Conservation (phyloP, 106 monocot species). For the Dioscorea alata region DNA sequence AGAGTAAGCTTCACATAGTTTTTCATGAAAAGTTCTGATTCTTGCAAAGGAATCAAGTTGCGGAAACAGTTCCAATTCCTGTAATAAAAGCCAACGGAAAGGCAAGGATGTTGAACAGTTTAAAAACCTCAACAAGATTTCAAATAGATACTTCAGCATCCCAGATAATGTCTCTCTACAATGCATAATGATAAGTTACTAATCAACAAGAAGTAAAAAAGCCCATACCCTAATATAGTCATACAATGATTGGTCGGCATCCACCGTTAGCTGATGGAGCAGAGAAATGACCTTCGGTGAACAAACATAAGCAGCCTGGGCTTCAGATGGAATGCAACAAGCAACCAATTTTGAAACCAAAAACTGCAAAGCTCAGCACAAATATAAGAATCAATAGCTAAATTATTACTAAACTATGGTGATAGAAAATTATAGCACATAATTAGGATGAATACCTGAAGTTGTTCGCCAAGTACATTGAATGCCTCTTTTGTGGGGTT, state of each 20-base stretch:
- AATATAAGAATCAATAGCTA: neutral
- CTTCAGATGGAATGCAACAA: slow-evolving; percentile 48
- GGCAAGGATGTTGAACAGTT: neutral
- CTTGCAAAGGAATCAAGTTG: slow-evolving; percentile 51
- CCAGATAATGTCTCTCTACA: neutral
- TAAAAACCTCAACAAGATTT: neutral
- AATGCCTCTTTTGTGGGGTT: slow-evolving; percentile 28
- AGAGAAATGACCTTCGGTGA: slow-evolving; percentile 56
- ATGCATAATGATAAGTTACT: neutral
- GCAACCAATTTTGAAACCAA: slow-evolving; percentile 83
- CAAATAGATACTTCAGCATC: neutral
- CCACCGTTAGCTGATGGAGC: slow-evolving; percentile 76
- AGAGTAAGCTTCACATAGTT: slow-evolving; percentile 49
- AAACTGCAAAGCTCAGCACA: slow-evolving; percentile 33
- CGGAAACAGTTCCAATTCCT: slow-evolving; percentile 96
- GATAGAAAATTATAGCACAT: neutral
- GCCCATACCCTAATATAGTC: slow-evolving; percentile 66
- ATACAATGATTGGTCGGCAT: slow-evolving; percentile 60
- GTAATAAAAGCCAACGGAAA: neutral
- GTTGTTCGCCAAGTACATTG: slow-evolving; percentile 64
- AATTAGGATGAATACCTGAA: slow-evolving; percentile 54
- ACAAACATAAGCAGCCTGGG: slow-evolving; percentile 1
- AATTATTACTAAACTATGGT: neutral
- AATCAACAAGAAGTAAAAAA: neutral
- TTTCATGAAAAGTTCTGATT: slow-evolving; percentile 59